Conservation (phyloP, 2,329 filamentous ascomycete genomes). For the Didymella pomorum region DNA sequence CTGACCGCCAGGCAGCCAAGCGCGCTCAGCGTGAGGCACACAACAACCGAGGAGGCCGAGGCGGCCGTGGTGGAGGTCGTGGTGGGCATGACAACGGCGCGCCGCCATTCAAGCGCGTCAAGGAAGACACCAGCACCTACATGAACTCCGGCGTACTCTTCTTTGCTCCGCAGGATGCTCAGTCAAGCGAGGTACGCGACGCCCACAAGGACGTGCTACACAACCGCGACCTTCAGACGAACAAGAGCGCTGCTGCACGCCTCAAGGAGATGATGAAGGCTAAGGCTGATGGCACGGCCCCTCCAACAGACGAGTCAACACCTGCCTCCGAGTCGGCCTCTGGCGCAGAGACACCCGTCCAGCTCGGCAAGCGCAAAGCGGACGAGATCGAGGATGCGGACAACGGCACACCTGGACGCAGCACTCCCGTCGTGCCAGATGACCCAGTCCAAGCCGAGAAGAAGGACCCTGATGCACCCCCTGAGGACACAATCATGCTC, state of each 20-base stretch:
- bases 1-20: slow-evolving; percentile 82
- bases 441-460: slow-evolving; percentile 56
- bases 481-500: slow-evolving; percentile 82
- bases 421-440: slow-evolving; percentile 60
- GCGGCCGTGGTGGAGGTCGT: slow-evolving; percentile 29
- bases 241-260: slow-evolving; percentile 92
- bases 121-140: slow-evolving; percentile 48
- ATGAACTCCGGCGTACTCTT: slow-evolving; percentile 46
- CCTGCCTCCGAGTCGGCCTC: slow-evolving; percentile 38
- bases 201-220: slow-evolving; percentile 90
- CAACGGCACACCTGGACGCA: slow-evolving; percentile 66
- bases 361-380: slow-evolving; percentile 79
- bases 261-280: slow-evolving; percentile 75
- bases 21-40: slow-evolving; percentile 62
- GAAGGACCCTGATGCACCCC: slow-evolving; percentile 63
- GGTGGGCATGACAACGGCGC: slow-evolving; percentile 41
- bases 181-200: slow-evolving; percentile 52
- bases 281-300: slow-evolving; percentile 42
- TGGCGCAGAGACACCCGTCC: slow-evolving; percentile 55
- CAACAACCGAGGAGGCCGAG: slow-evolving; percentile 40
- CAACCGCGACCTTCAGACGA: slow-evolving; percentile 76
- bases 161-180: slow-evolving; percentile 49
- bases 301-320: slow-evolving; percentile 35
- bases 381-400: slow-evolving; percentile 71
- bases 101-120: slow-evolving; percentile 44